Evolutionary conservation across 768 basidiomycete genomes (phyloP).

Genomic region (Rhodotorula diobovata): DNA sequence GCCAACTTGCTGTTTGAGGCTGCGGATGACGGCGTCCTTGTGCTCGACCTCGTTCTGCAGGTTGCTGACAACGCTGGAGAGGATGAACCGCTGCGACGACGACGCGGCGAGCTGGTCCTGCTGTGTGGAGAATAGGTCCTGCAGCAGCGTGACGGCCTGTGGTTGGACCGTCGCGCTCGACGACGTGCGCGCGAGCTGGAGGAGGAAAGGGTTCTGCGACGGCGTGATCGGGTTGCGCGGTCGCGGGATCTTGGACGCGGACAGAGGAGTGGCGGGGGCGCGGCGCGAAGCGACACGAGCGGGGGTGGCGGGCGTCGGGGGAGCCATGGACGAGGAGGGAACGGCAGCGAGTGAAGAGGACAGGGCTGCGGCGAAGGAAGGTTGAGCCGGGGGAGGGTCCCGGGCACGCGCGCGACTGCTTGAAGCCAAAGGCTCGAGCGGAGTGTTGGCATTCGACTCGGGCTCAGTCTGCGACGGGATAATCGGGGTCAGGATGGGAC

Average conservation of each 20-base stretch:
- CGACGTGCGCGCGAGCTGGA: constrained; percentile 5
- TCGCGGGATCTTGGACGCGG: constrained; percentile 14
- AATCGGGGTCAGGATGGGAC: not conserved
- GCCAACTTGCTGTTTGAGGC: constrained; percentile 16
- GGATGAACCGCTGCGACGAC: constrained; percentile 20
- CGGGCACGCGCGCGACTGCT: not conserved
- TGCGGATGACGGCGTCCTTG: constrained; percentile 22
- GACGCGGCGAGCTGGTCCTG: constrained; percentile 17
- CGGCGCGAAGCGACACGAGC: not conserved
- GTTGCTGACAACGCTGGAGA: constrained; percentile 20
- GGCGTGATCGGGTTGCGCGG: constrained; percentile 25
- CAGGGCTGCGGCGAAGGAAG: not conserved
- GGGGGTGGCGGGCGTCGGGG: constrained; percentile 7
- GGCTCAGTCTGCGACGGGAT: constrained; percentile 31
- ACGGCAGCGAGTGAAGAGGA: not conserved
- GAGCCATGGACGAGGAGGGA: not conserved
- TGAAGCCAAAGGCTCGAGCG: not conserved
- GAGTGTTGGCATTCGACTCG: constrained; percentile 26
- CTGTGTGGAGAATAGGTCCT: constrained; percentile 30
- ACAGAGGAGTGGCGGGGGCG: constrained; percentile 4
- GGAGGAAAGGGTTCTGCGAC: constrained; percentile 21
- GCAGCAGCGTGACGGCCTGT: constrained; percentile 13
- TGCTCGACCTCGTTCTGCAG: constrained; percentile 30
- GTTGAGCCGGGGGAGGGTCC: constrained; percentile 9
- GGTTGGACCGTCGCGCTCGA: not conserved